Percentiles rank a stretch among this genome's conserved stretches.
phyloP scores from a whole-genome alignment of 345 rosid species.

The Brassica carinata region DNA sequence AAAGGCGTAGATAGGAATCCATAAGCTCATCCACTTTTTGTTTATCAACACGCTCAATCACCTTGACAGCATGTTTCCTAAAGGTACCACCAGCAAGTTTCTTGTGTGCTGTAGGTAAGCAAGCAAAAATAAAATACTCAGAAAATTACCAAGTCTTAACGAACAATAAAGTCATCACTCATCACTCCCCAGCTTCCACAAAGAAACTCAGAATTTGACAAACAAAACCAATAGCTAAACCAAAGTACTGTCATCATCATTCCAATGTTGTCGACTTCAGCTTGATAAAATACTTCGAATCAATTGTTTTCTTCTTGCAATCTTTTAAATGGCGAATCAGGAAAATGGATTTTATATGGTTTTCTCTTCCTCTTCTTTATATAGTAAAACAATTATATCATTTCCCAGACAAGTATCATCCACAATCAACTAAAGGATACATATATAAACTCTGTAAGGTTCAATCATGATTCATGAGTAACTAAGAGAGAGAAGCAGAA shows the following conservation, averaged over 20 bases:
- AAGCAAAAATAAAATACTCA: neutral
- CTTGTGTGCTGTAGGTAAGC: slow-evolving; percentile 4
- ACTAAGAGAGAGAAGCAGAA: slow-evolving; percentile 1
- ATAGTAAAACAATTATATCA: neutral
- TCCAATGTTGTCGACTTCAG: neutral
- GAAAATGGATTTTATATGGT: neutral
- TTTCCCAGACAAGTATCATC: neutral
- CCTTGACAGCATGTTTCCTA: slow-evolving; percentile 46
- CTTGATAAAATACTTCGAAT: neutral
- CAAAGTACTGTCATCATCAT: no score
- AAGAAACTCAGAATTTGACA: neutral
- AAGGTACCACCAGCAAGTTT: slow-evolving; percentile 38
- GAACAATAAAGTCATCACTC: slow-evolving; percentile 5
- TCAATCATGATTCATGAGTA: no score
- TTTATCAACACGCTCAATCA: slow-evolving; percentile 49
- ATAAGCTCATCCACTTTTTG: slow-evolving; percentile 56
- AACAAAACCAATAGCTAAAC: neutral
- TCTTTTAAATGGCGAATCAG: neutral
- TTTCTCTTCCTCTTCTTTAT: neutral
- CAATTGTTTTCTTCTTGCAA: neutral
- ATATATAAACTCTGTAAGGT: no score
- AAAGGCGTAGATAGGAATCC: slow-evolving; percentile 54
- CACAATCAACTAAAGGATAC: no score
- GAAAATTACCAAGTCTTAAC: neutral
- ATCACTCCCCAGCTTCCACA: slow-evolving; percentile 15